phyloP scores from a whole-genome alignment of 2,329 filamentous ascomycete genomes.

The Hypomyces rosellus region DNA sequence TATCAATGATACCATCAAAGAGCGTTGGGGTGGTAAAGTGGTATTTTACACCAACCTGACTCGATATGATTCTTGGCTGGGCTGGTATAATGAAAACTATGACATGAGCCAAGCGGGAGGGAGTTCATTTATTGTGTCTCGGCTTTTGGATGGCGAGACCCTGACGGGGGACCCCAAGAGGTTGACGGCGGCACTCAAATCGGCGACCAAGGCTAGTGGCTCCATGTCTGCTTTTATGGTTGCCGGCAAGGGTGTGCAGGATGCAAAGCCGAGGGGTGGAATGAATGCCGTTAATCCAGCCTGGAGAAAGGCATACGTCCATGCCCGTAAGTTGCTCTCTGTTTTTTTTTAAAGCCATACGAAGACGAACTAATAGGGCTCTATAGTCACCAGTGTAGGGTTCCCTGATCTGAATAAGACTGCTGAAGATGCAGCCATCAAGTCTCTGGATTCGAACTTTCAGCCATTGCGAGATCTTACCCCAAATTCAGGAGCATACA shows the following conservation, averaged over 20 bases:
- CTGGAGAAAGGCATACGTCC: conserved; percentile 42
- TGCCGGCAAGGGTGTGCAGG: conserved; percentile 36
- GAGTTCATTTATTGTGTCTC: conserved; percentile 34
- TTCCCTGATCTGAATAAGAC: conserved; percentile 30
- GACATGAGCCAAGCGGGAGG: conserved; percentile 31
- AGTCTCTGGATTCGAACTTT: conserved; percentile 20
- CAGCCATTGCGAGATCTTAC: conserved; percentile 33
- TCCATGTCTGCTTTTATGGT: conserved; percentile 34
- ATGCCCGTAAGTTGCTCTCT: conserved; percentile 29
- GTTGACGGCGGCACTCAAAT: conserved; percentile 32
- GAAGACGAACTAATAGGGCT: neutral
- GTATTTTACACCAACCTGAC: conserved; percentile 13
- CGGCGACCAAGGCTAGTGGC: conserved; percentile 23
- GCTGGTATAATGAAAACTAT: conserved; percentile 31
- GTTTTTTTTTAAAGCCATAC: accelerated
- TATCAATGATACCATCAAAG: conserved; percentile 31
- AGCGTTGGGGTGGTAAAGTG: conserved; percentile 28
- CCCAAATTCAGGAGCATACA: conserved; percentile 36
- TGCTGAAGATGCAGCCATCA: conserved; percentile 20
- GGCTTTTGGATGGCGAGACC: conserved; percentile 34
- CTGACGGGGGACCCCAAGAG: conserved; percentile 29
- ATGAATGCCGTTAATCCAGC: conserved; percentile 43
- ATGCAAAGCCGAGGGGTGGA: conserved; percentile 39
- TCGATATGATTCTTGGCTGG: conserved; percentile 29
- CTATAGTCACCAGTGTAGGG: conserved; percentile 19